Base-by-base conservation (phyloP, 306 rosid species). In the Vigna hirtella region DNA sequence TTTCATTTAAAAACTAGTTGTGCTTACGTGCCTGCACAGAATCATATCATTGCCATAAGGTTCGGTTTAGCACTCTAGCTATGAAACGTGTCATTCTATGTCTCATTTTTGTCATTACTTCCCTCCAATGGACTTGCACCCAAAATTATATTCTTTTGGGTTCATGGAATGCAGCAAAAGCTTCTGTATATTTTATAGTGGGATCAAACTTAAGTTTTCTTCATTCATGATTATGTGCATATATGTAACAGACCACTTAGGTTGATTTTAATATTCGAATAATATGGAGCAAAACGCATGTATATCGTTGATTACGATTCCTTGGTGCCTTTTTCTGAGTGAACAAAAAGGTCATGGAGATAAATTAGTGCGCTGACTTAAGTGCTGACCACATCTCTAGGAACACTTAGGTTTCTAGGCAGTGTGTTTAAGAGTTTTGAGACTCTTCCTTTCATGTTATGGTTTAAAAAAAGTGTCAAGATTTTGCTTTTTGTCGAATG, bases 331-430 rank as follows among this genome's bases (percentile, higher is more conserved):
- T 52, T 50, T 71, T 61, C 12, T 3, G 14, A 53, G 47, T 2
- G 52, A 53, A 55, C 40, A 51, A 67, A 72, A 73, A 80, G 75
- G 70, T 32, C 42, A 49, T 48, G 43, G 9, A 64, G 61, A 69
- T 36, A 16, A 48, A 48, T 22, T 48, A 83, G 86, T 67, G 76
- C 73, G 83, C 80, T 83, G 81, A 83, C 86, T 68, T 67, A 47
- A 73, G 83, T 58, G 83, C 83, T 83, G 77, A 68, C 18, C 69
- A 16, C 67, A 30, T 32, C 22, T 32, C 16, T 28, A 14, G 42
- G 42, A 28, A 28, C 10, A 26, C 24, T n/a, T 45, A 34, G 38
- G 38, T 34, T 5, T 30, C 34, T 30, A 30, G 34, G 4, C 5
- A 26, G 3, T 30, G 5, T 30, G 4, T 30, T 30, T 30, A 30